Conservation (phyloP, 768 basidiomycete genomes). For the Auriscalpium orientale region DNA sequence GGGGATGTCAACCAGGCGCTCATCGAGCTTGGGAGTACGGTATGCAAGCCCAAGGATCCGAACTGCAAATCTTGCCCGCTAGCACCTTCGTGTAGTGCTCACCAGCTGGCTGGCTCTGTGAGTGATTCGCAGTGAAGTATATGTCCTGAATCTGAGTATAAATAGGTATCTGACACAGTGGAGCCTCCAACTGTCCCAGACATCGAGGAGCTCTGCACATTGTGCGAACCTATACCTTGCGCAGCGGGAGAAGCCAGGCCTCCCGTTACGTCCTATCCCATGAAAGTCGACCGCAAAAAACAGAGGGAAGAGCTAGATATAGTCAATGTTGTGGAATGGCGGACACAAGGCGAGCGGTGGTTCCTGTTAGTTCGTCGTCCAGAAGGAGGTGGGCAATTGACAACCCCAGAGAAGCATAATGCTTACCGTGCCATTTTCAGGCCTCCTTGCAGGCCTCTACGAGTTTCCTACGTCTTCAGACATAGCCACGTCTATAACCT, state of each 20-base stretch:
- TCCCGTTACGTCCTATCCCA: constrained; percentile 73
- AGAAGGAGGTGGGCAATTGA: constrained; percentile 54
- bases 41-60: constrained; percentile 84
- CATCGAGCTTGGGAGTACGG: constrained; percentile 90
- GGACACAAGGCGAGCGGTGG: constrained; percentile 37
- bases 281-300: constrained; percentile 79
- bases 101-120: constrained; percentile 17
- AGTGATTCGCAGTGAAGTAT: too few relatives aligned
- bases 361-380: constrained; percentile 80
- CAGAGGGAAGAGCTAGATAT: constrained; percentile 78
- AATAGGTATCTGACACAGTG: background rate
- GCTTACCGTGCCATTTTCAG: constrained; percentile 30
- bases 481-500: constrained; percentile 37
- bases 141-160: too few relatives aligned
- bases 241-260: constrained; percentile 11
- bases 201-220: constrained; percentile 69
- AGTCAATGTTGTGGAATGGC: constrained; percentile 85
- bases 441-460: constrained; percentile 82
- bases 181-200: constrained; percentile 27
- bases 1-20: constrained; percentile 90
- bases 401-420: background rate
- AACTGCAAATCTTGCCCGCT: constrained; percentile 69
- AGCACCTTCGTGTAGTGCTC: constrained; percentile 60
- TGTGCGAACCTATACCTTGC: constrained; percentile 55
- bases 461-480: constrained; percentile 73